Percentiles rank a stretch among this genome's conserved stretches.
Conservation (phyloP, 2,329 filamentous ascomycete genomes). For the Phaeosphaeria sp. region DNA sequence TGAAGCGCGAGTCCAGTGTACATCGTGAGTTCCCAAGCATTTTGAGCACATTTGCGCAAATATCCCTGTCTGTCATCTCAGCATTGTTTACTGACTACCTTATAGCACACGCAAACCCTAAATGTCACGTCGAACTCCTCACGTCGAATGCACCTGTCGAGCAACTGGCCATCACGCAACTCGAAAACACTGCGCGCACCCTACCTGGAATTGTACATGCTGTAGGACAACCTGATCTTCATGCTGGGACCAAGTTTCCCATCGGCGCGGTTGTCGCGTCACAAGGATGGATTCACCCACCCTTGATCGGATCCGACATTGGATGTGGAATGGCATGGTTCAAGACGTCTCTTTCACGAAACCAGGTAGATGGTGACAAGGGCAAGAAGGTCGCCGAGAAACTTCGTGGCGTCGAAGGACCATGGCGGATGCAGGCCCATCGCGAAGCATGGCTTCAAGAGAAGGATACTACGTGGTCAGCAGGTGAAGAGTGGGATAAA, state of each 20-base stretch:
- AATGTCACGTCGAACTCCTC: conserved; percentile 19
- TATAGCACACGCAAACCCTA: conserved; percentile 22
- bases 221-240: conserved; percentile 47
- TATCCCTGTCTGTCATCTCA: conserved; percentile 7
- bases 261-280: conserved; percentile 48
- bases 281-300: conserved; percentile 46
- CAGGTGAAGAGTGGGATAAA: conserved; percentile 41
- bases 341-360: conserved; percentile 36
- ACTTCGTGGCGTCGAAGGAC: conserved; percentile 45
- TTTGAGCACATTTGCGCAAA: conserved; percentile 34
- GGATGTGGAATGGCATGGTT: conserved; percentile 52
- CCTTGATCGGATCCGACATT: conserved; percentile 49
- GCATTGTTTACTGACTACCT: conserved; percentile 4
- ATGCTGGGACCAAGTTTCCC: conserved; percentile 48
- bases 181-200: conserved; percentile 38
- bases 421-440: conserved; percentile 34
- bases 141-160: conserved; percentile 8
- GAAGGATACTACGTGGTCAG: conserved; percentile 22
- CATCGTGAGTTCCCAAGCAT: conserved; percentile 21
- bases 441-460: conserved; percentile 40
- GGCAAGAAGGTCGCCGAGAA: conserved; percentile 45
- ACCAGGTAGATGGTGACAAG: conserved; percentile 43
- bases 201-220: conserved; percentile 46
- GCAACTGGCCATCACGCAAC: conserved; percentile 36
- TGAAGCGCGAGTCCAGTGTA: conserved; percentile 20